Evolutionary conservation across 2,329 filamentous ascomycete genomes (phyloP).

Genomic region (Fusarium illudens): DNA sequence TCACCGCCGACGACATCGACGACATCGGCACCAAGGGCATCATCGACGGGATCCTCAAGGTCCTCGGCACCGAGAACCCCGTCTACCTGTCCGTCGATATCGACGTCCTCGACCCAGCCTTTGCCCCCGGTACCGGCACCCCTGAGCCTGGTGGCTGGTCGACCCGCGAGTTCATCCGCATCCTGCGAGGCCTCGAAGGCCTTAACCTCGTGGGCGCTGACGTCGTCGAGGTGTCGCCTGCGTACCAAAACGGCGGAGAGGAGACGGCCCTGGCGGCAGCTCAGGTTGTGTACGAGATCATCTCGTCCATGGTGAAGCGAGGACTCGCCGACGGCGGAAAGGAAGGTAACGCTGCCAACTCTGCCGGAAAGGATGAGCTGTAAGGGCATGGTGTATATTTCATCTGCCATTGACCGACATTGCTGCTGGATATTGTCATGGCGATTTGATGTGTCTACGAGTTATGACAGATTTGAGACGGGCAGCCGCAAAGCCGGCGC

Average conservation of each 20-base stretch:
- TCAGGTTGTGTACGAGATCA: constrained; percentile 85
- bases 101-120: constrained; percentile 79
- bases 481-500: background rate
- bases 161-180: constrained; percentile 84
- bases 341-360: constrained; percentile 40
- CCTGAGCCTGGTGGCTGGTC: constrained; percentile 94
- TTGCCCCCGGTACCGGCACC: constrained; percentile 79
- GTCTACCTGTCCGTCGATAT: constrained; percentile 86
- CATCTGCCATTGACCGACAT: background rate
- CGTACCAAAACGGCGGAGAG: constrained; percentile 83
- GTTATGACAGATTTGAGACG: constrained; percentile 2
- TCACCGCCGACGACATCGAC: constrained; percentile 86
- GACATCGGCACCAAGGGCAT: constrained; percentile 78
- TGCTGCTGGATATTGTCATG: background rate
- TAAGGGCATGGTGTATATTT: constrained; percentile 24
- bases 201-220: constrained; percentile 90
- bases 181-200: constrained; percentile 81
- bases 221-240: constrained; percentile 84
- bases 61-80: constrained; percentile 77
- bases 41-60: constrained; percentile 72
- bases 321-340: constrained; percentile 51
- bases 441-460: constrained; percentile 9
- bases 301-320: constrained; percentile 76
- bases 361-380: constrained; percentile 48
- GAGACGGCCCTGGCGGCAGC: constrained; percentile 84